Conservation (phyloP, 192 early-diverging fungal genomes). For the Powellomyces hirtus region DNA sequence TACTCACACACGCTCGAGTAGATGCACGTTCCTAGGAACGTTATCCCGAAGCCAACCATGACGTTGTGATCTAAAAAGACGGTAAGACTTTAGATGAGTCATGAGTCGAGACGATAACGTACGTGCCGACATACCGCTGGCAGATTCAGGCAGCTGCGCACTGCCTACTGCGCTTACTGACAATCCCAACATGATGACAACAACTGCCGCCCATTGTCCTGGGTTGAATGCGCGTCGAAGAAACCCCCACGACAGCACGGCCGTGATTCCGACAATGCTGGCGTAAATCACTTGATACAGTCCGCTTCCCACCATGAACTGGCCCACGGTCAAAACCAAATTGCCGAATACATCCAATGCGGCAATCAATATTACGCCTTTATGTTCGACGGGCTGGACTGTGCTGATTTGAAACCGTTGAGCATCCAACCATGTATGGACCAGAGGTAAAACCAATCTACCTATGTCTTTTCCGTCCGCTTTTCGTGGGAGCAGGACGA, state of each 20-base stretch:
- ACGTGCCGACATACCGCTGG: no score
- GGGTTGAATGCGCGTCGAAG: slow-evolving; percentile 16
- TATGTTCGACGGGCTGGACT: slow-evolving; percentile 5
- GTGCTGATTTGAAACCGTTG: no score
- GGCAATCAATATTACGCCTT: slow-evolving; percentile 14
- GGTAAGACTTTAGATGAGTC: no score
- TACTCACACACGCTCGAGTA: slow-evolving; percentile 38
- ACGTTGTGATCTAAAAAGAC: slow-evolving; percentile 17
- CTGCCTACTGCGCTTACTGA: slow-evolving; percentile 30
- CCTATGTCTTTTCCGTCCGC: no score
- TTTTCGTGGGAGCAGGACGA: slow-evolving; percentile 16
- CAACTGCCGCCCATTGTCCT: slow-evolving; percentile 34
- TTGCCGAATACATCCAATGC: slow-evolving; percentile 33
- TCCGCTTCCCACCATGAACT: not conserved
- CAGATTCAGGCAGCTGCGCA: no score
- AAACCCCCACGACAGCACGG: slow-evolving; percentile 26
- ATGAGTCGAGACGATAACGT: no score
- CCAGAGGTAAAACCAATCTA: no score
- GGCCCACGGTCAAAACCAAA: slow-evolving; percentile 29
- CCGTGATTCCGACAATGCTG: slow-evolving; percentile 41
- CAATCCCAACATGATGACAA: slow-evolving; percentile 38
- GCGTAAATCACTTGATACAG: slow-evolving; percentile 45
- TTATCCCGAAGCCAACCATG: slow-evolving; percentile 36
- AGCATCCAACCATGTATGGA: no score
- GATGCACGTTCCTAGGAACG: slow-evolving; percentile 40